Base-by-base conservation (phyloP, 805 yeast genomes). In the Myxozyma neglecta region DNA sequence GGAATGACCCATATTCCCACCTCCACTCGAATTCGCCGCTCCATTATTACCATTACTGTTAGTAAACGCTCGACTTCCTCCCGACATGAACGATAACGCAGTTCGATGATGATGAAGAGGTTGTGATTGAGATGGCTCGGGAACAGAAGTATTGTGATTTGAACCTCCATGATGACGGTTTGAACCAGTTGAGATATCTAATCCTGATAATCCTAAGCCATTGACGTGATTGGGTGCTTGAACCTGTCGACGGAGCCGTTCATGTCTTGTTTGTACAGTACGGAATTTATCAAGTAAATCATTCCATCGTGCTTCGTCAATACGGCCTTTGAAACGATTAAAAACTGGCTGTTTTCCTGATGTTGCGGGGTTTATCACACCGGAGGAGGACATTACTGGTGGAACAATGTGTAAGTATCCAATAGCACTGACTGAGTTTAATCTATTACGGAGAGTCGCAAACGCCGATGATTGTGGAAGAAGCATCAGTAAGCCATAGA, bases 381-480 rank as follows among this genome's bases (percentile, higher is more conserved):
- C 59, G 13, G 60, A 43, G n/a, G 58, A 29, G 37, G 61, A 11
- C 9, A 46, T 43, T n/a, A 46, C 34, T n/a, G 63, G 65, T 11
- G 72, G 73, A 7, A 54, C 57, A 13, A 71, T 43, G 39, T 74
- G 75, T 37, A 76, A 67, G 44, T 70, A 70, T 6, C 76, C 77
- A 48, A 77, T 71, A 2, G 74, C 71, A 6, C 76, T 70, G 20
- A 88, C 81, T 42, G 89, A 79, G 53, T 82, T 83, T 54, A 94
- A 78, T 62, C 99, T 80, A 69, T 87, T 89, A 66, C 87, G 87
- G 66, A 94, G 79, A 0, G 89, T 84, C n/a, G 82, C 85, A 72
- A 90, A 94, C 0, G 98, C 96, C 11, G 89, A 82, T 0, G 97
- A 90, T 72, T 94, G 99, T 0, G 99, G 99, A 53, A 94, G 75